Percentiles rank a stretch among this genome's conserved stretches.
Evolutionary conservation across 2,329 filamentous ascomycete species (phyloP).

Genomic region (Penicillium sp.): DNA sequence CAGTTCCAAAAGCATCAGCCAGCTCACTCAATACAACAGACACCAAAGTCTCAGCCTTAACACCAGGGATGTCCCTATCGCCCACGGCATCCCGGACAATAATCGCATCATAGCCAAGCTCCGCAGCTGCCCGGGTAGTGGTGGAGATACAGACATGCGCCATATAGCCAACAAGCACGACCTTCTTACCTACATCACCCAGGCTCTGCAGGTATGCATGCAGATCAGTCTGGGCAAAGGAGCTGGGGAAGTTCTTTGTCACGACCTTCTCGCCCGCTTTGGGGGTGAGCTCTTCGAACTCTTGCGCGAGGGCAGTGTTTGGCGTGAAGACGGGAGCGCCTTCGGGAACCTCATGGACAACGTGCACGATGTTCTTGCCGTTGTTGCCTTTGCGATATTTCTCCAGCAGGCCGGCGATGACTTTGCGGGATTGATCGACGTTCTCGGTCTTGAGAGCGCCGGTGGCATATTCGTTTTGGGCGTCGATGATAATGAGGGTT

Average conservation of each 20-base stretch:
- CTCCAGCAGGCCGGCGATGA: conserved; percentile 57
- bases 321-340: conserved; percentile 68
- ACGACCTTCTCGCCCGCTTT: conserved; percentile 57
- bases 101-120: conserved; percentile 64
- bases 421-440: conserved; percentile 54
- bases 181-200: conserved; percentile 52
- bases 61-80: conserved; percentile 65
- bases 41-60: conserved; percentile 50
- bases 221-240: conserved; percentile 62
- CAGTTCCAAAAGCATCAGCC: conserved; percentile 62
- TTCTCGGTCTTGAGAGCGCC: conserved; percentile 59
- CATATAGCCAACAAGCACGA: conserved; percentile 51
- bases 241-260: conserved; percentile 57
- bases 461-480: conserved; percentile 64
- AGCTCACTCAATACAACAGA: conserved; percentile 58
- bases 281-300: conserved; percentile 60
- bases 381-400: conserved; percentile 57
- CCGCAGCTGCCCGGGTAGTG: conserved; percentile 60
- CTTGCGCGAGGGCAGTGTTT: conserved; percentile 57
- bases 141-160: conserved; percentile 64
- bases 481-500: conserved; percentile 66
- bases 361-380: conserved; percentile 56
- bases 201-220: conserved; percentile 53
- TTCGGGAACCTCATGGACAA: conserved; percentile 59
- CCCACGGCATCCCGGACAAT: conserved; percentile 63